Evolutionary conservation across 2,329 filamentous ascomycete genomes (phyloP), one percentile per base, ranked within the genome.

Genomic region (Orbilia blumenaviensis): DNA sequence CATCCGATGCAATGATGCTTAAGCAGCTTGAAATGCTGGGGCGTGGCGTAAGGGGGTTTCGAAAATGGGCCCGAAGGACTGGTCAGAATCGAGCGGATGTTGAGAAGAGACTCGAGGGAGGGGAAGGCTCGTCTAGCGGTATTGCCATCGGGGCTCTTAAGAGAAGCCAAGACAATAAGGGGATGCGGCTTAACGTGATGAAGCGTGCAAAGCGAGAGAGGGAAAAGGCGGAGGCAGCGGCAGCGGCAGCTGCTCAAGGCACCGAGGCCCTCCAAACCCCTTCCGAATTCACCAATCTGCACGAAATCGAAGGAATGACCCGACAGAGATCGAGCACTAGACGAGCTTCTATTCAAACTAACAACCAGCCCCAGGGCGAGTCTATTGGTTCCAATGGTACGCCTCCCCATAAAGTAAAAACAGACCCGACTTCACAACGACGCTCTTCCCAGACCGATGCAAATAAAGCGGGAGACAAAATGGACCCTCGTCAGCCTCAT

Each of bases 1-100:
- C 92, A 0, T 94, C 91, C 78, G 91, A 92, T 79, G 94, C 92
- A 0, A 95, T 95, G 92, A 92, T 94, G 78, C 88, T 91, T 14
- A 86, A 92, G 29, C 92, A 94, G 82, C 87, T 95, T 0, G 91
- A 91, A 81, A 85, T 86, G 18, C 86, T 92, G 16, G 89, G 89
- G 0, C 89, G 92, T 48, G 89, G 89, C 1, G 85, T 88, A 14
- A 66, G 72, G 29, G 72, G 72, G 0, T 77, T 77, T 29, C 58
- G 64, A 32, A 77, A 77, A 56, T 77, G 72, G 72, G 72, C 72
- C 7, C 63, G 61, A 25, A 77, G 72, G 46, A 77, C 72, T n/a
- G 66, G 66, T 8, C 58, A 77, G 25, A 71, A 44, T 23, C 69
- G 68, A 27, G 60, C 48, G 7, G 72, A 77, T 10, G 25, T 77